Base-by-base conservation (phyloP, 495 filamentous ascomycete species). In the Talaromyces adpressus region DNA sequence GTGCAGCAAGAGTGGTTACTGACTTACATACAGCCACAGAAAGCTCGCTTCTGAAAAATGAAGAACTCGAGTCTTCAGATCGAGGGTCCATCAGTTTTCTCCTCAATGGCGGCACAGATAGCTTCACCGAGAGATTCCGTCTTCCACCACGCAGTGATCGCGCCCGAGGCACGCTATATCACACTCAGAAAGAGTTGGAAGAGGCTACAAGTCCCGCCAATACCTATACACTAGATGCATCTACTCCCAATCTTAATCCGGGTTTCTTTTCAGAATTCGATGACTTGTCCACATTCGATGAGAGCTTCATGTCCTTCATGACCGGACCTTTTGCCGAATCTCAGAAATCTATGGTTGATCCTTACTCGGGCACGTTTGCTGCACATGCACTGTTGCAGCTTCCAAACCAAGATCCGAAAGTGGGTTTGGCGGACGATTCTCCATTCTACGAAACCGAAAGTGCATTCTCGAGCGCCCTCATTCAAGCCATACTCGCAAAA, bases 11-110 rank as follows among this genome's bases (percentile, higher is more conserved):
- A 57, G 66, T 32, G 16, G 27, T 61, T 23, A 9, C 25, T 61
- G 25, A 32, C 23, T 34, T 53, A 60, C 30, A 67, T 61, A 49
- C 66, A 60, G 45, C 47, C 18, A n/a, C 63, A 70, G 75, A 62
- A 51, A 65, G 64, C 6, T 60, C 68, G 11, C 68, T 69, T 3
- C 63, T 53, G 0, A 69, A 69, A 54, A 56, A 64, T 16, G 73
- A 76, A 36, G 67, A 67, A 6, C 68, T 68, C 39, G 65, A 70
- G 8, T 63, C 73, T 4, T 79, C 74, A 1, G 75, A 81, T 64
- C 77, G 78, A 34, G 78, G 78, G 14, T 81, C 78, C 22, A 81
- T 81, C 68, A 75, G 74, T 61, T 81, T 81, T 27, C 72, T 81
- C n/a, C 68, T 81, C 0, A 81, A 81, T 67, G 74, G 73, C 32